Base-by-base conservation (phyloP, 2,329 filamentous ascomycete genomes). In the Metarhizium sp. region DNA sequence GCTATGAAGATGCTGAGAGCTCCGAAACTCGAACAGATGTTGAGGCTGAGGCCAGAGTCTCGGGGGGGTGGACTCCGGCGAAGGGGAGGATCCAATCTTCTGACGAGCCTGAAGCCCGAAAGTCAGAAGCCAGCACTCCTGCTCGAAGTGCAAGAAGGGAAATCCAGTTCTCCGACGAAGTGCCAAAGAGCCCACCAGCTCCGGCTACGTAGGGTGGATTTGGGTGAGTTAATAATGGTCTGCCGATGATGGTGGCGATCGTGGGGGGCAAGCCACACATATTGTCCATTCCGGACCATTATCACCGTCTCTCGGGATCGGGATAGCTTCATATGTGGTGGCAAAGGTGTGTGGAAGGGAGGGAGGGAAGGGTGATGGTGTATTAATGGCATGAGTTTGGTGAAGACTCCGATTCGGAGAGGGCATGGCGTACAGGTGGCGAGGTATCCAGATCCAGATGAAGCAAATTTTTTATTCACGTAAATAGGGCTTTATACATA, bases 161-260 rank as follows among this genome's bases (percentile, higher is more conserved):
- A 3, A 55, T 58, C 4, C 43, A 51, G 38, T 58, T 54, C 20
- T 51, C 47, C 18, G 57, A 58, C 30, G 54, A 58, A 36, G 36
- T 58, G 18, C 2, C 10, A 5, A 32, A 36, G 16, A 43, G 16
- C 45, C 30, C 32, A 30, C 16, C 11, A 20, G 40, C 25, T 45
- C 20, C 42, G 29, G 29, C 25, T 13, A 45, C 46, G 25, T 7
- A 46, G 42, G 16, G 25, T 45, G 4, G 38, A 40, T 8, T n/a
- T 16, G 51, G 25, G 18, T 32, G 25, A 52, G 16, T 6, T 7
- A 6, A 25, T 32, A 16, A 32, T 18, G 11, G 30, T n/a, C 20
- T 45, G 45, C 45, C 20, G 45, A 16, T 16, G 45, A 48, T 30
- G 25, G 20, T 30, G 45, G 45, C 45, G 45, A n/a, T 29, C 45